Conservation (phyloP, 2,329 filamentous ascomycete species). For the Fusarium sp. region DNA sequence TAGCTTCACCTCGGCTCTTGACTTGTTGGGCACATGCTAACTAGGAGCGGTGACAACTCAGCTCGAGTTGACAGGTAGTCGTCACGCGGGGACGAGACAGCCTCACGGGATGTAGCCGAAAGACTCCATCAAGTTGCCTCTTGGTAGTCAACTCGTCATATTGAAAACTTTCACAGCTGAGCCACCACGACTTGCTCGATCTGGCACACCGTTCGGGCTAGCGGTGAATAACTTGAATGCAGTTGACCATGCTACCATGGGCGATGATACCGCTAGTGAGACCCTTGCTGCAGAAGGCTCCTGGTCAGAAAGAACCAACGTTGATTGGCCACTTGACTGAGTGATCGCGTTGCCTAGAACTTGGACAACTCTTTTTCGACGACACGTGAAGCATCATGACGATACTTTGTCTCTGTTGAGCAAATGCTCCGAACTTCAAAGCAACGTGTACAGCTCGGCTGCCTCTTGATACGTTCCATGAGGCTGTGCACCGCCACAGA, state of each 20-base stretch:
- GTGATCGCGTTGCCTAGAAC: slow-evolving; percentile 18
- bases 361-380: slow-evolving; percentile 34
- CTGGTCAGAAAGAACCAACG: not conserved
- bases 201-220: not conserved
- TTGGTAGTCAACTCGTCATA: not conserved
- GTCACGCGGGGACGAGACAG: not conserved
- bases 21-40: not conserved
- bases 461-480: not conserved
- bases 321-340: slow-evolving; percentile 27
- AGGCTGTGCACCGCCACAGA: slow-evolving; percentile 6
- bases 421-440: not conserved
- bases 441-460: not conserved
- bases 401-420: not conserved
- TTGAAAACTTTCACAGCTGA: not conserved
- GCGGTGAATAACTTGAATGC: not conserved
- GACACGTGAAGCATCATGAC: slow-evolving; percentile 6
- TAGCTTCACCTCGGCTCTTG: not conserved
- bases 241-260: not conserved
- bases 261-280: not conserved
- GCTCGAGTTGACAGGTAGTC: not conserved
- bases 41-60: not conserved
- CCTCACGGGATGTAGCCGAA: not conserved
- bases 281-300: slow-evolving; percentile 32
- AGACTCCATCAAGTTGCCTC: not conserved
- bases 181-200: not conserved